These are phyloP conservation scores for Crepidotus variabilis DNA, from an alignment of 768 basidiomycete species.

Conservation along the genomic window DNA sequence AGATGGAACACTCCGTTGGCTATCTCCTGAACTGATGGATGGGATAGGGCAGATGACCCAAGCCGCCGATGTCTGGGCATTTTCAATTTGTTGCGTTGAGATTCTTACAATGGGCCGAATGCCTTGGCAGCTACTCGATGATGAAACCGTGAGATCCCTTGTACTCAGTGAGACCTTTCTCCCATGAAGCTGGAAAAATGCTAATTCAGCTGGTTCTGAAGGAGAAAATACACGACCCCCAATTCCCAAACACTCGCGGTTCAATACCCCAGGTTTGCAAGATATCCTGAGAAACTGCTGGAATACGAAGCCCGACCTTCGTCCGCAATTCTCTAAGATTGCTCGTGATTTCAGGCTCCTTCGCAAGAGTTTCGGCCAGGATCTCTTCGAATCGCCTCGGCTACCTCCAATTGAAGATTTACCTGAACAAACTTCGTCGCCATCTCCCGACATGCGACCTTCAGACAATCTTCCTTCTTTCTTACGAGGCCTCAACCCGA, in stretches of 20 bases:
- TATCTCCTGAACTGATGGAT: conserved; percentile 63
- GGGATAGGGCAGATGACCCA: conserved; percentile 45
- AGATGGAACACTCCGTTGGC: conserved; percentile 72
- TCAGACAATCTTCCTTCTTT: conserved; percentile 16
- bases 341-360: conserved; percentile 44
- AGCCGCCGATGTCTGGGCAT: conserved; percentile 68
- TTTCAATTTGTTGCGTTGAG: conserved; percentile 65
- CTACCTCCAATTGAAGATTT: conserved; percentile 14
- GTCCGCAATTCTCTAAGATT: conserved; percentile 54
- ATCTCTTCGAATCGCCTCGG: conserved; percentile 21
- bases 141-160: conserved; percentile 45
- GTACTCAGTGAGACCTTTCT: conserved; percentile 43
- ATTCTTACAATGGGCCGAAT: conserved; percentile 60
- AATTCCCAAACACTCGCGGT: conserved; percentile 40
- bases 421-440: conserved; percentile 16
- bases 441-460: conserved; percentile 31
- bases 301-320: conserved; percentile 43
- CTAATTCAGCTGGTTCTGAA: conserved; percentile 18
- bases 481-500: conserved; percentile 13
- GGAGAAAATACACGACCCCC: conserved; percentile 48
- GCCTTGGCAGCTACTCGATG: conserved; percentile 54
- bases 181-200: conserved; percentile 4
- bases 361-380: conserved; percentile 33
- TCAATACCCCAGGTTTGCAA: conserved; percentile 33
- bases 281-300: conserved; percentile 54